These are phyloP conservation scores for Clonostachys sp. DNA, from an alignment of 2,329 filamentous ascomycete species.

Conservation along the genomic window DNA sequence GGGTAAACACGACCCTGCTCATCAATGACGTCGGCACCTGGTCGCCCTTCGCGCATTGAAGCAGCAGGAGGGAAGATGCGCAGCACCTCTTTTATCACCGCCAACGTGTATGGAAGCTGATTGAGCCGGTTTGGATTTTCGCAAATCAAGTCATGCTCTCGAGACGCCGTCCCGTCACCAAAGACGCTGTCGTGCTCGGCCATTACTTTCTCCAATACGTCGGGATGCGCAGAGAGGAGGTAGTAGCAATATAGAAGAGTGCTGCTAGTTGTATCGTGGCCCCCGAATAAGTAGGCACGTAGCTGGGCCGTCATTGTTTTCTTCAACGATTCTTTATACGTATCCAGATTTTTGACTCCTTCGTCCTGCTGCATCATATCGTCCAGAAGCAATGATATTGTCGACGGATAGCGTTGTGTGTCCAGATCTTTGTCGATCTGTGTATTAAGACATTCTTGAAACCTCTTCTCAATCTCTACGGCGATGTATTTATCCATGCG, in stretches of 20 bases:
- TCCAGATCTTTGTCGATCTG: background rate
- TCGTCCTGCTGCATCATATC: background rate
- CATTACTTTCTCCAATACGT: slow-evolving; percentile 22
- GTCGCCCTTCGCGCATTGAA: slow-evolving; percentile 27
- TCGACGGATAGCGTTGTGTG: background rate
- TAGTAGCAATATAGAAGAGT: slow-evolving; percentile 30
- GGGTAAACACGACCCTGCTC: slow-evolving; percentile 34
- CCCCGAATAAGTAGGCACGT: slow-evolving; percentile 32
- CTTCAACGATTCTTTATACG: no score
- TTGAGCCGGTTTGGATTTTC: slow-evolving; percentile 39
- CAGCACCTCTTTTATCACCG: slow-evolving; percentile 48
- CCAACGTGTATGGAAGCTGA: slow-evolving; percentile 43
- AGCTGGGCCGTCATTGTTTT: slow-evolving; percentile 12
- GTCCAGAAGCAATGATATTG: background rate
- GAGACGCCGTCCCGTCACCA: slow-evolving; percentile 15
- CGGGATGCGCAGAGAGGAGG: slow-evolving; percentile 19
- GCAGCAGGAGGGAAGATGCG: slow-evolving; percentile 43
- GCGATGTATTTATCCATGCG: background rate
- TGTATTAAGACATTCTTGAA: no score
- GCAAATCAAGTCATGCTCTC: slow-evolving; percentile 25
- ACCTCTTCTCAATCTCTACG: no score
- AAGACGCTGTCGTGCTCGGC: slow-evolving; percentile 34
- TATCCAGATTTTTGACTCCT: background rate
- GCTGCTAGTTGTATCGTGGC: slow-evolving; percentile 37
- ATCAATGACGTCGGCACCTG: slow-evolving; percentile 30